phyloP scores from a whole-genome alignment of 768 basidiomycete species.

The Kwoniella heveanensis region DNA sequence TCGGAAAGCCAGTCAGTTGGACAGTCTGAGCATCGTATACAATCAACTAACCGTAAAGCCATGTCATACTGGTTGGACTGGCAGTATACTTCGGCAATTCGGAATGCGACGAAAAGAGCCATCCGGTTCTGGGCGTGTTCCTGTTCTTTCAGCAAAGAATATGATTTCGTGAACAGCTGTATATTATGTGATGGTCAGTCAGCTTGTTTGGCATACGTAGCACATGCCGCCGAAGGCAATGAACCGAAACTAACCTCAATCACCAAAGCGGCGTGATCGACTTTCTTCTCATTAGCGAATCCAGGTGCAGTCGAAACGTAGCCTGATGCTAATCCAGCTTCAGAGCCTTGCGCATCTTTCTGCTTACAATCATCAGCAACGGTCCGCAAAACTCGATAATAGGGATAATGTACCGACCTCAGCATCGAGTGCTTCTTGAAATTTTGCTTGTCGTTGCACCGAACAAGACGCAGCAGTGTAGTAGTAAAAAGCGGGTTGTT shows the following conservation, averaged over 20 bases:
- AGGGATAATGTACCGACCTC: slow-evolving; percentile 60
- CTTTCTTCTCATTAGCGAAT: slow-evolving; percentile 84
- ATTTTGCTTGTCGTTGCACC: slow-evolving; percentile 71
- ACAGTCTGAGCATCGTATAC: not conserved
- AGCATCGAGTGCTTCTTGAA: slow-evolving; percentile 63
- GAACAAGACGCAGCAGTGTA: slow-evolving; percentile 85
- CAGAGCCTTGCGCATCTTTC: slow-evolving; percentile 33
- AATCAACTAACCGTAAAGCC: slow-evolving; percentile 70
- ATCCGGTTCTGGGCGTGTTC: slow-evolving; percentile 70
- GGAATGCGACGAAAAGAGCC: slow-evolving; percentile 85
- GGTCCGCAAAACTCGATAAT: not conserved
- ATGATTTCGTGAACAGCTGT: slow-evolving; percentile 89
- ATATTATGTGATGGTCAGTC: no score
- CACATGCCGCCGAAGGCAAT: no score
- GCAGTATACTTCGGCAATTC: slow-evolving; percentile 84
- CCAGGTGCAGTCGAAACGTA: slow-evolving; percentile 63
- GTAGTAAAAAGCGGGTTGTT: slow-evolving; percentile 91
- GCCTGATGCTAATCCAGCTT: slow-evolving; percentile 36
- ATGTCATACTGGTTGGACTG: slow-evolving; percentile 79
- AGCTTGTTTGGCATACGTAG: not conserved
- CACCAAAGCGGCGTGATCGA: slow-evolving; percentile 79
- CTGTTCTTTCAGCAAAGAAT: slow-evolving; percentile 87
- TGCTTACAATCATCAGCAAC: slow-evolving; percentile 13
- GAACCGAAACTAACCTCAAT: slow-evolving; percentile 66
- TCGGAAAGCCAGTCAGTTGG: not conserved